These are phyloP conservation scores for Daldinia childiae DNA, from an alignment of 495 filamentous ascomycete genomes.

Conservation along the genomic window DNA sequence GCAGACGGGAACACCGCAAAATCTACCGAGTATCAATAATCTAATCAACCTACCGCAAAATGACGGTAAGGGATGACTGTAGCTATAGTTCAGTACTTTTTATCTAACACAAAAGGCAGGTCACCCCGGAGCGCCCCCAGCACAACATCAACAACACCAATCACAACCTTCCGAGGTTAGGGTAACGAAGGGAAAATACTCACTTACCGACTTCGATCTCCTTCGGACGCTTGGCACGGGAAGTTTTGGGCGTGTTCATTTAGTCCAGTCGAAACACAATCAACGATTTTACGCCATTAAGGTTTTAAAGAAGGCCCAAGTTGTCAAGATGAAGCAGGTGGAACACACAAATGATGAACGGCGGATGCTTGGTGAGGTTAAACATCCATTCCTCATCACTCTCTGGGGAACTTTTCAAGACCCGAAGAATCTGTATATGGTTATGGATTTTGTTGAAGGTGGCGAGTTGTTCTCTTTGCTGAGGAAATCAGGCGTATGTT, in stretches of 20 bases:
- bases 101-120: constrained; percentile 39
- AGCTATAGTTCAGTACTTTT: constrained; percentile 44
- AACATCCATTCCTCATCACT: constrained; percentile 96
- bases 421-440: constrained; percentile 96
- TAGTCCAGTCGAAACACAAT: constrained; percentile 97
- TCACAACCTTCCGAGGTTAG: constrained; percentile 56
- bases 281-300: constrained; percentile 97
- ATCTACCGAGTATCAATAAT: constrained; percentile 74
- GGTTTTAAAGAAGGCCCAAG: constrained; percentile 96
- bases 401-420: constrained; percentile 99
- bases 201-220: constrained; percentile 85
- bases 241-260: constrained; percentile 94
- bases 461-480: constrained; percentile 96
- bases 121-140: constrained; percentile 52
- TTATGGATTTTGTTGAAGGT: constrained; percentile 99
- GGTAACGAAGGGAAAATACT: constrained; percentile 97
- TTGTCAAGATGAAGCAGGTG: constrained; percentile 99
- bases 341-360: constrained; percentile 99
- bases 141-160: constrained; percentile 33
- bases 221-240: constrained; percentile 93
- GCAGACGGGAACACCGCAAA: constrained; percentile 58
- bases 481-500: constrained; percentile 91
- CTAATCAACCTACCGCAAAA: constrained; percentile 71
- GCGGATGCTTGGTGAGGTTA: constrained; percentile 91
- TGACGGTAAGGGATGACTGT: constrained; percentile 51